Conservation (phyloP, 139 green algal genomes). For the Desmodesmus armatus region DNA sequence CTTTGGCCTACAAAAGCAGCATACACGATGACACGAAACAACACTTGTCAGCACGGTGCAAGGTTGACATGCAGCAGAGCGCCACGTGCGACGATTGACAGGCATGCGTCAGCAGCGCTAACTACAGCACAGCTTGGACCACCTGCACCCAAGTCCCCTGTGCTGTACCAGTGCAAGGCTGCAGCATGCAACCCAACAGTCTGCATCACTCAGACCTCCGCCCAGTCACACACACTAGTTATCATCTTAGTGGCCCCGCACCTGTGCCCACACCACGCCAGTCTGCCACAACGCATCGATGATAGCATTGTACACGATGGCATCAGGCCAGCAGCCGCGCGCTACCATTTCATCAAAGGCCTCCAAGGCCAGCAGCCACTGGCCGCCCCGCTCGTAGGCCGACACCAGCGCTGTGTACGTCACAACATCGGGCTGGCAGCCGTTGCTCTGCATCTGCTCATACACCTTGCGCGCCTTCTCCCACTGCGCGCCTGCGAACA, state of each 20-base stretch:
- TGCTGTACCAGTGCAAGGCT: too few relatives aligned
- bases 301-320: conserved; percentile 91
- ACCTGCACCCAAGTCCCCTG: neutral
- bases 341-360: conserved; percentile 71
- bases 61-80: neutral
- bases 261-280: conserved; percentile 80
- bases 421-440: conserved; percentile 86
- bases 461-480: conserved; percentile 80
- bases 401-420: conserved; percentile 90
- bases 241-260: too few relatives aligned
- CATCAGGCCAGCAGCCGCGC: conserved; percentile 69
- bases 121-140: neutral
- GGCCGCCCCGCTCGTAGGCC: conserved; percentile 77
- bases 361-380: conserved; percentile 74
- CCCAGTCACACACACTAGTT: too few relatives aligned
- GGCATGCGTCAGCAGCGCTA: neutral
- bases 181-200: too few relatives aligned
- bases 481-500: conserved; percentile 77
- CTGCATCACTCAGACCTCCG: too few relatives aligned
- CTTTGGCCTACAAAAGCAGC: conserved; percentile 57
- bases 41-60: neutral
- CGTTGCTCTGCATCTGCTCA: conserved; percentile 76
- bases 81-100: neutral
- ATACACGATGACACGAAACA: too few relatives aligned
- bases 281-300: conserved; percentile 89